These are phyloP conservation scores for Saposhnikovia divaricata DNA, from an alignment of 129 eudicot genomes.

Conservation along the genomic window DNA sequence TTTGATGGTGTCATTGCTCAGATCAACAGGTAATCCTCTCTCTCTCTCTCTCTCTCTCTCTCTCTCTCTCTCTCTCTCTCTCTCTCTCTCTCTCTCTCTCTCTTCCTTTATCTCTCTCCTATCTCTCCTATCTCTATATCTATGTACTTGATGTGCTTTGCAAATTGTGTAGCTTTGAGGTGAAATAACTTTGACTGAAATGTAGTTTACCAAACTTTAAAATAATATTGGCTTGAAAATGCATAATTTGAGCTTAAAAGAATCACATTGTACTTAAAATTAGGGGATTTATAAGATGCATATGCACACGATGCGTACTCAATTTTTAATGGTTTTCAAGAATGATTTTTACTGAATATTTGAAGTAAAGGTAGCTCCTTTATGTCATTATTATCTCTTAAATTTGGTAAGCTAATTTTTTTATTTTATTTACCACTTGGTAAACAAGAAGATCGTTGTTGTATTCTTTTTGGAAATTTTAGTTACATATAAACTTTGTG, in stretches of 20 bases:
- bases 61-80: background rate
- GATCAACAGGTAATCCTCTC: slow-evolving; percentile 73
- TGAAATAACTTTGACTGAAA: background rate
- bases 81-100: background rate
- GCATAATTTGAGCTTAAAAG: background rate
- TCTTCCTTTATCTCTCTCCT: background rate
- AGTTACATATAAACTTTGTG: background rate
- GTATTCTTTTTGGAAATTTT: background rate
- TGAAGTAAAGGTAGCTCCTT: background rate
- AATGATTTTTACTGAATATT: background rate
- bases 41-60: slow-evolving; percentile 1
- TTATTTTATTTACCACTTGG: too few species aligned
- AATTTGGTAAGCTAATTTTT: background rate
- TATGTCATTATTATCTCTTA: background rate
- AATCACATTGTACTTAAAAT: background rate
- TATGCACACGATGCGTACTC: background rate
- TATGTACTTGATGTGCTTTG: background rate
- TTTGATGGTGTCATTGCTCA: slow-evolving; percentile 98
- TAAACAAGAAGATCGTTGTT: background rate
- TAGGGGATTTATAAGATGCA: background rate
- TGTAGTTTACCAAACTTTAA: background rate
- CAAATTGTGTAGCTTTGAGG: background rate
- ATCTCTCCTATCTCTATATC: background rate
- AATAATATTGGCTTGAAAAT: background rate
- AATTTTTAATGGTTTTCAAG: background rate